Base-by-base conservation (phyloP, 306 rosid genomes). In the Malus sieversii region DNA sequence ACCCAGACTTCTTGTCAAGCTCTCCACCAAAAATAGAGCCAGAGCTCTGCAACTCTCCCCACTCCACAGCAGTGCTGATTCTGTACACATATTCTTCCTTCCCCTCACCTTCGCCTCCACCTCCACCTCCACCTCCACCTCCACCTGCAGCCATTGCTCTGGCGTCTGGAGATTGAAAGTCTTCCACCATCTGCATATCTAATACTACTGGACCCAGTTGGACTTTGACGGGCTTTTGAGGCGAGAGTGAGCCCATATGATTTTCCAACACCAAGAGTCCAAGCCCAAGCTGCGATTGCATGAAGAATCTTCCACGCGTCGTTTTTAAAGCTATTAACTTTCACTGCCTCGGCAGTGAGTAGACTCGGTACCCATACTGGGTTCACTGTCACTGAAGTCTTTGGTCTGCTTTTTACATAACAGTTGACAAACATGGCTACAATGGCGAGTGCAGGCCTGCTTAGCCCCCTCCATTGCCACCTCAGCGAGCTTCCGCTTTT, bases 71-170 rank as follows among this genome's bases (percentile, higher is more conserved):
- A 0, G 71, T 77, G 58, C 94, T 88, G 66, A 88, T 91, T 75
- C 96, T 87, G 79, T 93, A 93, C 38, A 93, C 97, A 35, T 84
- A 93, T 40, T 85, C 89, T 52, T 38, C 79, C 12, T 35, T 74
- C 8, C n/a, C 74, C 10, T 8, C 65, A 13, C 72, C 73, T 35
- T 8, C n/a, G n/a, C n/a, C n/a, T n/a, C n/a, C 65, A 13, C 72
- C 73, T 35, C 59, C 70, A 32, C 55, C 18, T 32, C 25, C 25
- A 35, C 25, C 73, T 22, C 10, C 65, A 13, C 72, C 73, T 35
- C 59, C 70, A 32, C 55, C 18, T 32, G 38, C 85, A 42, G 75
- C 81, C 90, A 78, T 88, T 80, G 6, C 45, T 75, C 14, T 62
- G 23, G 45, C 19, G 46, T 75, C 14, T 69, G 23, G 45, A 65